phyloP scores from a whole-genome alignment of 345 rosid species.

The Boechera stricta region DNA sequence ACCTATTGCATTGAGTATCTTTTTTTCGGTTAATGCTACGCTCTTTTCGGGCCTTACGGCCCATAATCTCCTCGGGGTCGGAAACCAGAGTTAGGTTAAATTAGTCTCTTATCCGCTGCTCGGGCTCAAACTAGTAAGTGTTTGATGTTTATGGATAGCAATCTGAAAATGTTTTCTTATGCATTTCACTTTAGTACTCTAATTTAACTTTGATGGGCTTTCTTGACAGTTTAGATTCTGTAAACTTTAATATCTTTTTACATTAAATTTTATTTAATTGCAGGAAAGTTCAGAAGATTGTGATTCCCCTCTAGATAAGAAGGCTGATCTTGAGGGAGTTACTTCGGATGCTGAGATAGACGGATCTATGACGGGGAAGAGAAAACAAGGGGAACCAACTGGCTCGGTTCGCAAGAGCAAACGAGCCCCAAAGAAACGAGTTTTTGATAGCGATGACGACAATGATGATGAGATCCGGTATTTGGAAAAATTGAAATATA shows the following conservation, averaged over 20 bases:
- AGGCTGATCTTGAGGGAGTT: slow-evolving; percentile 63
- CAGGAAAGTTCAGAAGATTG: slow-evolving; percentile 66
- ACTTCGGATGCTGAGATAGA: slow-evolving; percentile 77
- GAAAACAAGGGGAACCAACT: slow-evolving; percentile 61
- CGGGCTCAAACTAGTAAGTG: slow-evolving; percentile 26
- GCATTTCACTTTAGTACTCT: slow-evolving; percentile 26
- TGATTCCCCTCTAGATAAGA: slow-evolving; percentile 56
- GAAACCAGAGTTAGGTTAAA: not conserved
- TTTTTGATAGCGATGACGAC: slow-evolving; percentile 62
- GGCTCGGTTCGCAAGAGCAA: slow-evolving; percentile 80
- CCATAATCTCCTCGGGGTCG: slow-evolving; percentile 24
- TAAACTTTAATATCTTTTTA: slow-evolving; percentile 33
- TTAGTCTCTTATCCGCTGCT: not conserved
- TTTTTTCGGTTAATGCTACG: slow-evolving; percentile 14
- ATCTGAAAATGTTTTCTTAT: not conserved
- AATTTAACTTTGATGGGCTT: not conserved
- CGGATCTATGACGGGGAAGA: slow-evolving; percentile 59
- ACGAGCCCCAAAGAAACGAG: slow-evolving; percentile 71
- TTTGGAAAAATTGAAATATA: slow-evolving; percentile 78
- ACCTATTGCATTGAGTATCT: slow-evolving; percentile 23
- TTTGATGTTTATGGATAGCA: slow-evolving; percentile 33
- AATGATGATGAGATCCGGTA: slow-evolving; percentile 89
- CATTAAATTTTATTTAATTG: slow-evolving; percentile 39
- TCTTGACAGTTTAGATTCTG: slow-evolving; percentile 39
- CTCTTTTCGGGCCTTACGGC: slow-evolving; percentile 22